phyloP scores from a whole-genome alignment of 2,329 filamentous ascomycete species.

The Aureobasidium sp. region DNA sequence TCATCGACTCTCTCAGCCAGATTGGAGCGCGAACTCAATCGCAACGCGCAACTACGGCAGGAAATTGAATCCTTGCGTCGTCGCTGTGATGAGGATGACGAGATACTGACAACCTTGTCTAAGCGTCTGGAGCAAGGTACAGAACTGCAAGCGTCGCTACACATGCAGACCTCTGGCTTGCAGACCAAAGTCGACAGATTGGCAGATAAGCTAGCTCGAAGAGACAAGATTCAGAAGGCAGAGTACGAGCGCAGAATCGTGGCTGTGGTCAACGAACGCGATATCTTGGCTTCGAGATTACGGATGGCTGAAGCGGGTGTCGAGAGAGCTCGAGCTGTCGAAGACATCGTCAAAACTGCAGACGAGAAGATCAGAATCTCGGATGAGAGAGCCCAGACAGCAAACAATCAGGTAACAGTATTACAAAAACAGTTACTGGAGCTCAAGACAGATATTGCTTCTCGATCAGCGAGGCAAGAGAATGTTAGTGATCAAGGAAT shows the following conservation, averaged over 20 bases:
- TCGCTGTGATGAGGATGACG: neutral
- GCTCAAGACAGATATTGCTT: constrained; percentile 64
- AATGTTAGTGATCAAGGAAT: constrained; percentile 61
- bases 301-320: neutral
- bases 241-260: constrained; percentile 2
- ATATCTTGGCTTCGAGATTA: neutral
- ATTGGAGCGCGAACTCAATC: neutral
- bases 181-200: constrained; percentile 1
- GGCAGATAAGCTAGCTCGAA: neutral
- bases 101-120: neutral
- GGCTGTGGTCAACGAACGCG: neutral
- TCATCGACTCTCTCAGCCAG: neutral
- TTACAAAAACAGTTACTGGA: constrained; percentile 56
- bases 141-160: neutral
- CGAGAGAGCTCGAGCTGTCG: neutral
- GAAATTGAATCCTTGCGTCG: neutral
- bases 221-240: constrained; percentile 1
- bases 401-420: constrained; percentile 42
- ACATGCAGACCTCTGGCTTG: neutral
- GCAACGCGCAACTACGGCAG: neutral
- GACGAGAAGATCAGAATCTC: neutral
- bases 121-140: neutral
- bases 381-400: neutral
- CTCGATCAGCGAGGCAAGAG: constrained; percentile 58
- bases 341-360: neutral